A percentile compares a stretch with the other conserved stretches of the same genome.
phyloP scores from a whole-genome alignment of 768 basidiomycete species.

The Russula ochroleuca region DNA sequence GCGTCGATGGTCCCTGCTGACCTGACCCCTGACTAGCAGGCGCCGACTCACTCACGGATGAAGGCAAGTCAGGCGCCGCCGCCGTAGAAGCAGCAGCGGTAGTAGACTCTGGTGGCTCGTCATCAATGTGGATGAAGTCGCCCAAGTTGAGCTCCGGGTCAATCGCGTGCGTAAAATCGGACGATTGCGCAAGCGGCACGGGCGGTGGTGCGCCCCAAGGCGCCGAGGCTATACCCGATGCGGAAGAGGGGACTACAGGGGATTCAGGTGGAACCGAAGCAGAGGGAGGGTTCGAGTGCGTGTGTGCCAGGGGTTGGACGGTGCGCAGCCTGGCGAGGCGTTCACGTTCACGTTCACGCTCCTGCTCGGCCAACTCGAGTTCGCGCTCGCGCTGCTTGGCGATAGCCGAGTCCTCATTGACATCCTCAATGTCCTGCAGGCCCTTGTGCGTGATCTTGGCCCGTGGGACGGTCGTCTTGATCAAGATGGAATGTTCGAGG shows the following conservation, averaged over 20 bases:
- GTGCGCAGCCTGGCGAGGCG: constrained; percentile 53
- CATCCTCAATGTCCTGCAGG: constrained; percentile 82
- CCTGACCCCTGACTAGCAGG: constrained; percentile 14
- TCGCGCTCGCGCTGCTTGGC: constrained; percentile 41
- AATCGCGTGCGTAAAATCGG: constrained; percentile 36
- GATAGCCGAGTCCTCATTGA: constrained; percentile 43
- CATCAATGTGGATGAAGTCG: constrained; percentile 29
- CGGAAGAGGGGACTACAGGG: constrained; percentile 43
- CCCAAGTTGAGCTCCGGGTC: constrained; percentile 26
- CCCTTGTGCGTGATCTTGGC: constrained; percentile 95
- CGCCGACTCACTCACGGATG: constrained; percentile 21
- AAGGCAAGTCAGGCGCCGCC: neutral
- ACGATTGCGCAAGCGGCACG: constrained; percentile 42
- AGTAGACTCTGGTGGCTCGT: constrained; percentile 24
- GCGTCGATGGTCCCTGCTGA: constrained; percentile 25
- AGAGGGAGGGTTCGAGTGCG: constrained; percentile 32
- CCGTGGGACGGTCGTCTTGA: constrained; percentile 55
- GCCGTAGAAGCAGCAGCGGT: constrained; percentile 9
- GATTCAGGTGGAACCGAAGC: constrained; percentile 69
- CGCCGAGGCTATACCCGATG: constrained; percentile 14
- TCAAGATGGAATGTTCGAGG: constrained; percentile 78
- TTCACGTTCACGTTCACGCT: constrained; percentile 70
- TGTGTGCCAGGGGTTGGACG: constrained; percentile 35
- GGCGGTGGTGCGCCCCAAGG: constrained; percentile 63
- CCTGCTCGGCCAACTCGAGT: constrained; percentile 55